Conservation (phyloP, 2,329 filamentous ascomycete species). For the Fusarium cyanostomum region DNA sequence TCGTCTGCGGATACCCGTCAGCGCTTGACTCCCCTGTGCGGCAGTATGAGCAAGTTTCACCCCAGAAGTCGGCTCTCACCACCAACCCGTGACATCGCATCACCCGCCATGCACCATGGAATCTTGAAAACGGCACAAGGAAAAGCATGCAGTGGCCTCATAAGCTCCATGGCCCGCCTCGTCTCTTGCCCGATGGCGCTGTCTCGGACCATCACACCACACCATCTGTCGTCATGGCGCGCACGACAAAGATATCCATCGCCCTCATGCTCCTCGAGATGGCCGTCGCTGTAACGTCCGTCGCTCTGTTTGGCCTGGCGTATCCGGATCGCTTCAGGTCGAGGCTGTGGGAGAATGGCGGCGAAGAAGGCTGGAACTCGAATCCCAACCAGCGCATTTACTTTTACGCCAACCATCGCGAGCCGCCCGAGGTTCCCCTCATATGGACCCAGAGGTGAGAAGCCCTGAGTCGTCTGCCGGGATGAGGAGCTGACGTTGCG, state of each 20-base stretch:
- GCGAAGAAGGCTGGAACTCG: conserved; percentile 45
- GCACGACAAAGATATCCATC: conserved; percentile 11
- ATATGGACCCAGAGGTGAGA: conserved; percentile 43
- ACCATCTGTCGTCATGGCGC: conserved; percentile 17
- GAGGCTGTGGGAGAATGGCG: conserved; percentile 43
- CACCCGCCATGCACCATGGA: background rate
- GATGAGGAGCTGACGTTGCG: background rate
- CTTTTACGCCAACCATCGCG: conserved; percentile 45
- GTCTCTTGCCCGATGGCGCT: background rate
- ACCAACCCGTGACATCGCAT: background rate
- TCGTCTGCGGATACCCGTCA: background rate
- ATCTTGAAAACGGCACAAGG: background rate
- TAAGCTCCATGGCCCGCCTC: background rate
- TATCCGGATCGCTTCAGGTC: conserved; percentile 39
- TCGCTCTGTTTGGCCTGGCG: conserved; percentile 36
- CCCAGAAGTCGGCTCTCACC: background rate
- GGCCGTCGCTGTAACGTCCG: conserved; percentile 8
- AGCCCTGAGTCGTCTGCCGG: accelerated
- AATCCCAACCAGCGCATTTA: conserved; percentile 44
- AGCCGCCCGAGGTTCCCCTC: conserved; percentile 41
- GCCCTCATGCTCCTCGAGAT: conserved; percentile 34
- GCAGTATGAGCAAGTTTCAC: conserved; percentile 49
- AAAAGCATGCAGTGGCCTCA: background rate
- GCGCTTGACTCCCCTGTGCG: conserved; percentile 24
- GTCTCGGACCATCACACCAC: background rate